phyloP scores from a whole-genome alignment of 2,329 filamentous ascomycete genomes.

The Zymoseptoria tritici region DNA sequence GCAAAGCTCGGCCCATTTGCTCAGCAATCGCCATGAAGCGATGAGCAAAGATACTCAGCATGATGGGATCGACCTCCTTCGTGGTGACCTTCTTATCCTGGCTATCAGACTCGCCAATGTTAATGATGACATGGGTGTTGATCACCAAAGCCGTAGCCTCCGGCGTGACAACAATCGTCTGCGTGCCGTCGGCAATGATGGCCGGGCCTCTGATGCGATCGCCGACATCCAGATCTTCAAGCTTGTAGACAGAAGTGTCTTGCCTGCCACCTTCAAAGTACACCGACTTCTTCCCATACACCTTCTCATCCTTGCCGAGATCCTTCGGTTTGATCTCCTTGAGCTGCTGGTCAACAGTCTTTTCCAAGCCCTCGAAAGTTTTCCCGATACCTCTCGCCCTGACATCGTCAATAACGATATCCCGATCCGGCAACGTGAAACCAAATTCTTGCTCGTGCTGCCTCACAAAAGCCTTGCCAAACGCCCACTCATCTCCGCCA shows the following conservation, averaged over 20 bases:
- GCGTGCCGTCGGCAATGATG: slow-evolving; percentile 78
- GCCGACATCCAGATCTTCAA: slow-evolving; percentile 65
- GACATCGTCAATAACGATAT: slow-evolving; percentile 86
- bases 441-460: slow-evolving; percentile 92
- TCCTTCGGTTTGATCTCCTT: slow-evolving; percentile 58
- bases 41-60: slow-evolving; percentile 72
- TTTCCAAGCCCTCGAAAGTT: slow-evolving; percentile 70
- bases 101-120: slow-evolving; percentile 52
- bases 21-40: slow-evolving; percentile 82
- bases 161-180: slow-evolving; percentile 86
- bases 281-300: slow-evolving; percentile 60
- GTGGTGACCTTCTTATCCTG: slow-evolving; percentile 43
- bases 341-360: slow-evolving; percentile 78
- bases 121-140: slow-evolving; percentile 82
- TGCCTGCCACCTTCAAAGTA: slow-evolving; percentile 78
- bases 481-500: slow-evolving; percentile 66
- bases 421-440: slow-evolving; percentile 75
- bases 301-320: slow-evolving; percentile 51
- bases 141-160: slow-evolving; percentile 68
- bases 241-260: slow-evolving; percentile 75
- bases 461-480: slow-evolving; percentile 73
- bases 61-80: slow-evolving; percentile 63
- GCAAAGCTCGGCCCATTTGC: slow-evolving; percentile 71
- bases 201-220: slow-evolving; percentile 71
- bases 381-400: slow-evolving; percentile 83